Evolutionary conservation across 139 green algal species (phyloP).

Genomic region (Astrephomene gubernaculifera): DNA sequence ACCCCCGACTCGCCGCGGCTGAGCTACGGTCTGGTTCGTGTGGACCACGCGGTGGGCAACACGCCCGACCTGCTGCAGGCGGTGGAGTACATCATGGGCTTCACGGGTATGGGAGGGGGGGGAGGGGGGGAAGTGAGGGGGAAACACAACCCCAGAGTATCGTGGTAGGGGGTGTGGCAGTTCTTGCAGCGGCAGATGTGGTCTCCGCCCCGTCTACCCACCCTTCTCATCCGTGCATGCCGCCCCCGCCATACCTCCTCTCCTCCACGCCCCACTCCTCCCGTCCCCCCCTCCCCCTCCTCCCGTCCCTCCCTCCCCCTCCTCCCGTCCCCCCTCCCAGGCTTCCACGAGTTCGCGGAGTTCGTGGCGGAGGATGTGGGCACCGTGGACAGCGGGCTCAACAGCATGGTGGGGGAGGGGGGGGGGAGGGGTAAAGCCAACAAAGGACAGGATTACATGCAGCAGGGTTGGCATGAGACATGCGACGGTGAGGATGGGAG

Average conservation of each 20-base stretch:
- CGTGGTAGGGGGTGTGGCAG: no score
- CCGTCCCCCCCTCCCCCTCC: no score
- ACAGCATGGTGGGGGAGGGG: slow-evolving; percentile 83
- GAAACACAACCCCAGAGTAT: no score
- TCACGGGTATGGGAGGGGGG: slow-evolving; percentile 79
- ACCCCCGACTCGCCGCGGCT: slow-evolving; percentile 51
- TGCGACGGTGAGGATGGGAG: no score
- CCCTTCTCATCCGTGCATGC: no score
- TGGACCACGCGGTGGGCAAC: slow-evolving; percentile 98
- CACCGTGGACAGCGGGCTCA: slow-evolving; percentile 93
- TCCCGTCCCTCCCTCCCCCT: not conserved
- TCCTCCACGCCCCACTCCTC: no score
- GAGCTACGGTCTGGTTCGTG: slow-evolving; percentile 82
- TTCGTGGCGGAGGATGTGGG: slow-evolving; percentile 97
- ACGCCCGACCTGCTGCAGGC: slow-evolving; percentile 81
- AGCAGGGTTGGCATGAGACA: not conserved
- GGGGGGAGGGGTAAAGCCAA: not conserved
- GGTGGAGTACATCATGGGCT: slow-evolving; percentile 88
- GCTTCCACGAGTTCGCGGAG: slow-evolving; percentile 98
- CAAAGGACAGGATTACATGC: not conserved
- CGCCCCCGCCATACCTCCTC: no score
- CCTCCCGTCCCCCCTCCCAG: slow-evolving; percentile 45
- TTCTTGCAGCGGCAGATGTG: no score
- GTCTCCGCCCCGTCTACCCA: no score
- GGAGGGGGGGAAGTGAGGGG: no score